These are phyloP conservation scores for Gossypium aridum DNA, from an alignment of 441 rosid species.

Conservation along the genomic window DNA sequence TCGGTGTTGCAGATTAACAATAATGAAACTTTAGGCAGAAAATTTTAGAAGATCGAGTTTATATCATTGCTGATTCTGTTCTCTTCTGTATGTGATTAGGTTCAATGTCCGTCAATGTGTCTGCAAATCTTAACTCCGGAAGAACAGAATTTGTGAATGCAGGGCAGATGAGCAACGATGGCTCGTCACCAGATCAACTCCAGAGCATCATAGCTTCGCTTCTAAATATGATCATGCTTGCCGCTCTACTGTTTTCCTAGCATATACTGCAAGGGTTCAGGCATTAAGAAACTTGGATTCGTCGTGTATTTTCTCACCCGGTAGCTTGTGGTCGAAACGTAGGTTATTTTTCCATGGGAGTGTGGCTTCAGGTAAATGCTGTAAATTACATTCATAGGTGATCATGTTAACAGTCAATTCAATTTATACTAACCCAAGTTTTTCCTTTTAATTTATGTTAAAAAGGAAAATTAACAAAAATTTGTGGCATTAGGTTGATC, in stretches of 20 bases:
- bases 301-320: conserved; percentile 9
- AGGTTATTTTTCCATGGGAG: conserved; percentile 3
- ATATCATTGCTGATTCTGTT: neutral
- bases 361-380: conserved; percentile 13
- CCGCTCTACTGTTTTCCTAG: conserved; percentile 35
- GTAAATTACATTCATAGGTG: conserved; percentile 23
- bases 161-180: conserved; percentile 45
- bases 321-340: neutral
- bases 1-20: neutral
- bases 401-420: conserved; percentile 8
- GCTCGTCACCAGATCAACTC: conserved; percentile 24
- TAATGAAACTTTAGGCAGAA: neutral
- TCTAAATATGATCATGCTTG: conserved; percentile 18
- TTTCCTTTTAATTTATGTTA: no score
- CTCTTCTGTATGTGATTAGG: conserved; percentile 28
- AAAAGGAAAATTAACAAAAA: no score
- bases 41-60: neutral
- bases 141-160: conserved; percentile 67
- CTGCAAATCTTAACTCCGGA: conserved; percentile 48
- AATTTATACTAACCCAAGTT: conserved; percentile 12
- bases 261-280: conserved; percentile 18
- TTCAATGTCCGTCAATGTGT: conserved; percentile 71
- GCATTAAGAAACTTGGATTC: neutral
- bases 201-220: conserved; percentile 21
- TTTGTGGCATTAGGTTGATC: no score